Base-by-base conservation (phyloP, 805 yeast species). In the Brettanomyces naardenensis region DNA sequence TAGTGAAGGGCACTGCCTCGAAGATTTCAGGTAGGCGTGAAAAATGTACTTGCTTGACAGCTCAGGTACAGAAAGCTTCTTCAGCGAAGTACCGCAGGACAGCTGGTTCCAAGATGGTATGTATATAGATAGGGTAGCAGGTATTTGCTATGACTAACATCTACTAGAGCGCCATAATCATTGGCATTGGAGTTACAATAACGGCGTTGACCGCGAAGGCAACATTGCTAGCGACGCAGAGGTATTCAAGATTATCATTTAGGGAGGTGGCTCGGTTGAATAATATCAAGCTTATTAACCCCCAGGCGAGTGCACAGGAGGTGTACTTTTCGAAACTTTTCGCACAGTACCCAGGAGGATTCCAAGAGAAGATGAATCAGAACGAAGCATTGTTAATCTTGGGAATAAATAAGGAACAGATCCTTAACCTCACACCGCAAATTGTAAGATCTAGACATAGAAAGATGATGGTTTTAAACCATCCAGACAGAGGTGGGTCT, bases 401-500 rank as follows among this genome's bases (percentile, higher is more conserved):
- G 36, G 75, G 73, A 43, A 77, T 83, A 39, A 64, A 67, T 27
- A 72, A 75, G 17, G 61, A 71, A 18, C 82, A 74, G 40, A 72
- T 81, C 35, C 59, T 75, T 37, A 60, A 65, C 39, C 49, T 79
- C 25, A 62, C 67, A 30, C 58, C 54, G 22, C 66, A 67, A 10
- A 53, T 72, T 46, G 65, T 90, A 47, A 80, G 80, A 58, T 78
- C 73, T 43, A 75, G 78, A 40, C 95, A 87, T 55, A 69, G 95
- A 52, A 65, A 64, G 43, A 69, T 81, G 54, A 87, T 86, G 95
- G 64, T 86, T 60, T 64, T 75, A 10, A 86, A 86, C 57, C 95
- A 86, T 55, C 95, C 95, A 1, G 95, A 86, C 58, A 76, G 81
- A 49, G 95, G 95, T 3, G 95, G 95, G 2, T 80, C 89, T 33